phyloP scores from a whole-genome alignment of 2,329 filamentous ascomycete species.

The Fusarium nanum region DNA sequence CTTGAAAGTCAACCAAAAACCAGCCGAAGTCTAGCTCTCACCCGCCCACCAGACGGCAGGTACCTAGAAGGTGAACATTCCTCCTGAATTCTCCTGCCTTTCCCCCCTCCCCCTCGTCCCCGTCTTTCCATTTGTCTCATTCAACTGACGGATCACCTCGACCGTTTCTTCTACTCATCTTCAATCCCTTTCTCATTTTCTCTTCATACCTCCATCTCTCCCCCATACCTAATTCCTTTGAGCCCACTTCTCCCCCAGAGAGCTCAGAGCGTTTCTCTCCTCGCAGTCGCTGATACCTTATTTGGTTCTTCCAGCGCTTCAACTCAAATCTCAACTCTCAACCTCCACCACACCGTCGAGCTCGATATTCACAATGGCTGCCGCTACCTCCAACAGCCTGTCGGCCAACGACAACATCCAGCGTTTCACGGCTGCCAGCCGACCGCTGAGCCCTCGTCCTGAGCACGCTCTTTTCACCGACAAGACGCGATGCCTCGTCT shows the following conservation, averaged over 20 bases:
- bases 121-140: conserved; percentile 34
- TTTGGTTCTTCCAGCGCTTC: conserved; percentile 40
- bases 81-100: conserved; percentile 48
- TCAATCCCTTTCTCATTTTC: conserved; percentile 31
- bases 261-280: conserved; percentile 45
- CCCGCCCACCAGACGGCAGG: conserved; percentile 36
- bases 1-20: conserved; percentile 46
- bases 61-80: conserved; percentile 25
- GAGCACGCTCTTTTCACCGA: conserved; percentile 95
- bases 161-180: conserved; percentile 42
- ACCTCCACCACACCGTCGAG: conserved; percentile 39
- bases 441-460: conserved; percentile 88
- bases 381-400: conserved; percentile 64
- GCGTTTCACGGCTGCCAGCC: conserved; percentile 92
- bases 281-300: conserved; percentile 41
- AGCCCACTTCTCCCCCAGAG: conserved; percentile 36
- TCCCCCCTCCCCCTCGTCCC: conserved; percentile 33
- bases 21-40: conserved; percentile 45
- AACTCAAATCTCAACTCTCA: conserved; percentile 18
- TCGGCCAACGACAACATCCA: conserved; percentile 99
- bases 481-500: conserved; percentile 99
- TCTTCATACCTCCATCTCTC: conserved; percentile 39
- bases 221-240: conserved; percentile 47
- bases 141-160: conserved; percentile 44
- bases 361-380: conserved; percentile 61